Base-by-base conservation (phyloP, 495 filamentous ascomycete species). In the Astrocystis sublimbata region DNA sequence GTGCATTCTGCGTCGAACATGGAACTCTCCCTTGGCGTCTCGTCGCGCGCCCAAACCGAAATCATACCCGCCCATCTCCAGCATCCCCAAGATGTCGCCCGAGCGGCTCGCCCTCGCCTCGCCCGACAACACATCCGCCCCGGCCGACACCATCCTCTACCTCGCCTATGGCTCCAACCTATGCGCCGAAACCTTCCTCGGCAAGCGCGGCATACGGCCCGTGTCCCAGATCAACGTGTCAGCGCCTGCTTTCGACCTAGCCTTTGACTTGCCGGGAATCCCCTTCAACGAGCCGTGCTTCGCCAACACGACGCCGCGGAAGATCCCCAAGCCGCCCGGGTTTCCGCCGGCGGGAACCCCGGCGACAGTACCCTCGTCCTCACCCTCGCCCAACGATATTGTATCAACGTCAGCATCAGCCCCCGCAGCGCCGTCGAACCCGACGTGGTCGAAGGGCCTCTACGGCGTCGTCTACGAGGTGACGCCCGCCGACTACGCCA, bases 111-210 rank as follows among this genome's bases (percentile, higher is more conserved):
- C 67, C 0, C 70, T 62, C 42, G 67, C 67, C 36, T 66, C 65
- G 6, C 17, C 54, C 53, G 64, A 63, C 43, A 53, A 60, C 31
- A 9, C 52, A 24, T 52, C 52, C 6, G 61, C 69, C 15, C 9
- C 64, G 2, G 51, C 56, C 19, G 56, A 62, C 21, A 91, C 91
- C 2, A 79, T 96, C 51, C 82, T 96, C 46, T 98, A 98, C 77
- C 85, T 98, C 10, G 94, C 94, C 40, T 98, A 98, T 67, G 94
- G 94, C 63, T 96, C 92, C 51, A 98, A 98, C 71, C 83, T 98
- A 58, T 82, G 78, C 53, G 80, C 87, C 17, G 72, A 88, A 68
- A 92, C 89, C 1, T 97, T 98, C 72, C 81, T 84, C 28, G 90
- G 88, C 47, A 75, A 65, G 31, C 87, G 92, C 12, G 88, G 88